These are phyloP conservation scores for Urochloa ruziziensis DNA, from an alignment of 176 grass and related monocot species.

Conservation along the genomic window DNA sequence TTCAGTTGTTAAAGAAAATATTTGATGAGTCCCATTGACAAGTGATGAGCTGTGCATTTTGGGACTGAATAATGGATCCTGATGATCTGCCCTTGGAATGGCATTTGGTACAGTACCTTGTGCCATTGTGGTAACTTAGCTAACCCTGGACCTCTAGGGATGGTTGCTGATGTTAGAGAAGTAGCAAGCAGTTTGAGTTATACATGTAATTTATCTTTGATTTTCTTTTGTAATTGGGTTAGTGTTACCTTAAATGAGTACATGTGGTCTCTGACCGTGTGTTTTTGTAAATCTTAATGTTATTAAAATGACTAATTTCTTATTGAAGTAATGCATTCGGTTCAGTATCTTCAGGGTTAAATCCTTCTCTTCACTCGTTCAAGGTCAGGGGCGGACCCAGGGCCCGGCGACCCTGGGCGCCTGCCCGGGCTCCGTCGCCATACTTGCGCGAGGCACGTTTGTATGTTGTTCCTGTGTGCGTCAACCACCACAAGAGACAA, in stretches of 20 bases:
- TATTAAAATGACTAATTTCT: background rate
- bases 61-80: background rate
- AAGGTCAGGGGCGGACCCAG: no score
- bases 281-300: constrained; percentile 12
- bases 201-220: constrained; percentile 40
- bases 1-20: constrained; percentile 12
- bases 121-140: constrained; percentile 28
- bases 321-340: background rate
- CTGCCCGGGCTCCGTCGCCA: no score
- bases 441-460: no score
- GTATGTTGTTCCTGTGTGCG: no score
- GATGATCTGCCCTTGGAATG: background rate
- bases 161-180: constrained; percentile 10
- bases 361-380: background rate
- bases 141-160: constrained; percentile 30
- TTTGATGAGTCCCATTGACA: background rate
- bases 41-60: constrained; percentile 3
- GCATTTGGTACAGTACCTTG: background rate
- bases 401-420: no score
- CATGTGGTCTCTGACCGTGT: background rate
- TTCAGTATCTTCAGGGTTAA: background rate
- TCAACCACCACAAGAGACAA: no score
- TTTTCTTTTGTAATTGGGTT: constrained; percentile 12
- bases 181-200: constrained; percentile 40
- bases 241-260: constrained; percentile 10